phyloP scores from a whole-genome alignment of 225 moss, liverwort and hornwort species.

The Pseudisothecium myosuroides region DNA sequence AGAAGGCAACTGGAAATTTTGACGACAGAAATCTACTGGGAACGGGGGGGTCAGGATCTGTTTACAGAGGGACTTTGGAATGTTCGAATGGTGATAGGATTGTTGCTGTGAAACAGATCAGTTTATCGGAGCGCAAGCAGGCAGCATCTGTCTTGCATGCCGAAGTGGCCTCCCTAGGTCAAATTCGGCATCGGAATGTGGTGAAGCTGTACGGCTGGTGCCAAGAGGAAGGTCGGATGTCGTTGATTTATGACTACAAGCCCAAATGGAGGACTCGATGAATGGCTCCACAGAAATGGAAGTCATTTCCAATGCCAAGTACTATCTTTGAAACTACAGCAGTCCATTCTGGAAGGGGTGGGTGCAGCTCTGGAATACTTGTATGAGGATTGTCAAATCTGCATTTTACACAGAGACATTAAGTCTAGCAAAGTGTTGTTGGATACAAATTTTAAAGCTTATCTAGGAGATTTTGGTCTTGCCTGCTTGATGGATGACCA shows the following conservation, averaged over 20 bases:
- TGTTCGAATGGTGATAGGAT: not conserved
- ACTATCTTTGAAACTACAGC: not conserved
- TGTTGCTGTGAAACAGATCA: not conserved
- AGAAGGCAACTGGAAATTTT: not conserved
- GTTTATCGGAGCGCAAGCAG: not conserved
- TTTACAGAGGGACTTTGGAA: slow-evolving; percentile 3
- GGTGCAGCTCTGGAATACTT: not conserved
- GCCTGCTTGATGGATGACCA: not conserved
- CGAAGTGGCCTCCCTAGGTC: not conserved
- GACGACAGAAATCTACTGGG: not conserved
- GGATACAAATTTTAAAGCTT: not conserved
- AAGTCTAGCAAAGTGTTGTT: not conserved
- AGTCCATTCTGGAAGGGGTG: not conserved
- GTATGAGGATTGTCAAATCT: not conserved
- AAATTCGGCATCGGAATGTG: not conserved
- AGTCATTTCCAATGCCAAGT: too few species aligned
- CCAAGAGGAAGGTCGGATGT: not conserved
- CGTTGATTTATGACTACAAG: not conserved
- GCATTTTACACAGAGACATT: not conserved
- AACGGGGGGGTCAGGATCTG: not conserved
- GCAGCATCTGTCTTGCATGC: not conserved
- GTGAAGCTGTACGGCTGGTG: not conserved
- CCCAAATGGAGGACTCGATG: not conserved
- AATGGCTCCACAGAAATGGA: not conserved
- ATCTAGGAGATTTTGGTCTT: not conserved